Evolutionary conservation across 1,139 yeast species (phyloP), one percentile per base, ranked within the genome.

Genomic region (Nematodospora anomalae): DNA sequence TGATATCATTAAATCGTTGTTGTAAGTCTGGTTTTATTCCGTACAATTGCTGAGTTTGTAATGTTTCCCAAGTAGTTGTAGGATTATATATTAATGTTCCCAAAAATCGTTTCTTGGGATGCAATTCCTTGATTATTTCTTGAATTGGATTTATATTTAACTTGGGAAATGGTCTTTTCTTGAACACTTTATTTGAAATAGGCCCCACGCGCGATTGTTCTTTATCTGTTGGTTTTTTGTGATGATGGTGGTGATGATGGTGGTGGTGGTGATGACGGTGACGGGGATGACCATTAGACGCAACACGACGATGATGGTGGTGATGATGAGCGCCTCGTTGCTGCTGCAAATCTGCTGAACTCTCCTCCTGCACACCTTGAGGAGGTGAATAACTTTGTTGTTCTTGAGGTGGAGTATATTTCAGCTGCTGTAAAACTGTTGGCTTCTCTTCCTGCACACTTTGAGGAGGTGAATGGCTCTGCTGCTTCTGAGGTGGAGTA

Each of bases 1-100:
- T 58, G 22, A 64, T 49, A 28, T 66, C 65, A 30, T 52, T 51
- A 18, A 67, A 61, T 28, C 59, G 53, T 25, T 53, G 58, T 26
- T 48, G 52, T 41, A 67, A 67, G 35, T 64, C 69, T 11, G 56
- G 60, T 38, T 57, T 63, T 37, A 67, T 49, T 4, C 74, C 74
- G 27, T 57, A 57, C 31, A 71, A 55, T 37, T 57, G 62, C 9
- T 57, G 52, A 2, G 62, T 57, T 40, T 73, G 78, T 11, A 67
- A 46, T 0, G 67, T 59, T 18, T 54, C 61, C 71, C 72, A 70
- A 0, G 78, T 73, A 2, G 79, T 73, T 9, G 74, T 65, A 1
- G 84, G 80, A 28, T 67, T 68, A 54, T 86, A 86, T 0, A 82
- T 60, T 3, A 84, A 57, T 1, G 81, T 69, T 0, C 92, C 92